Base-by-base conservation (phyloP, 2,329 filamentous ascomycete genomes). In the Colletotrichum limetticola region DNA sequence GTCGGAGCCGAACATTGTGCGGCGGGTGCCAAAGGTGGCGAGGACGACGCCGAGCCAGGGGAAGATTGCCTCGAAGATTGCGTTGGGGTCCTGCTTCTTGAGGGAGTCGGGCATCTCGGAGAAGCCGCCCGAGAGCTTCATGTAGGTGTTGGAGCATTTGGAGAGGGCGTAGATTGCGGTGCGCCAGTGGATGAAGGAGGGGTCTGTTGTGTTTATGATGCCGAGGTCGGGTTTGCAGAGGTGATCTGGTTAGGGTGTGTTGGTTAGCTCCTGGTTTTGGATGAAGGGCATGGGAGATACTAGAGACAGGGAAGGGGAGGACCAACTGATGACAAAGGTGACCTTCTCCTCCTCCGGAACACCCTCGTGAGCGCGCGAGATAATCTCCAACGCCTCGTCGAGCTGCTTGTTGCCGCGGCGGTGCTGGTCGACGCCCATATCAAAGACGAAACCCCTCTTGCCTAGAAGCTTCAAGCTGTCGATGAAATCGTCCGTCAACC, bases 61-160 rank as follows among this genome's bases (percentile, higher is more conserved):
- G 71, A 88, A 86, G 24, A 94, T 86, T 53, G 87, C 87, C 74
- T 88, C 85, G 75, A 94, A 91, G 69, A 95, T 88, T 46, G 89
- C 86, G 69, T 88, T 84, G 42, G 87, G 80, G 11, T 86, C 81
- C 30, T 86, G 84, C 28, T 79, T 80, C 77, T 85, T 86, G 75
- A 91, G 83, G 12, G 85, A 81, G 59, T 86, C 85, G 3, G 91
- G 88, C 83, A 98, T 91, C 83, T 98, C 77, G 22, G 93, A 91
- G 82, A 98, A 95, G 59, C 88, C 90, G 8, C 96, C 96, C 0
- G 93, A 96, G n/a, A 98, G 89, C 85, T 98, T 98, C 89, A 98
- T 94, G 85, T 93, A 97, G n/a, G 92, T 91, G 63, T 86, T 88
- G 61, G 86, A 84, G 79, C 89, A 90, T 71, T 88, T 88, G 76